Percentiles rank a stretch among this genome's conserved stretches.
These are phyloP conservation scores for Phytophthora sansomeana DNA, from an alignment of 352 stramenopile genomes.

Conservation along the genomic window DNA sequence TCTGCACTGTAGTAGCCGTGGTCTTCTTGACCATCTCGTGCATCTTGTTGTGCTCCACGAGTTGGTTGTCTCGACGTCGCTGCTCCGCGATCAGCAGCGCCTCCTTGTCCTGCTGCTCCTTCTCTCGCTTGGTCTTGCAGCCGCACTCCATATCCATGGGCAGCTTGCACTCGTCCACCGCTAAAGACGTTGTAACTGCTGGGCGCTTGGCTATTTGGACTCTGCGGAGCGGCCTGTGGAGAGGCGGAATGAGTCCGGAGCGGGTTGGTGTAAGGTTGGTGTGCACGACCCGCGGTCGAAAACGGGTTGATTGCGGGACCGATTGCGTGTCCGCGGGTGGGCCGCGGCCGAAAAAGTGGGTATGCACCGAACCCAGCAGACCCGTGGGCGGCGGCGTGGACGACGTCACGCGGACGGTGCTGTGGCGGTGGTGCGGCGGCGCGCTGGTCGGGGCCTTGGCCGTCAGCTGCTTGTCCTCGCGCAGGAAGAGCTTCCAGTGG, in stretches of 20 bases:
- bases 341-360: slow-evolving; percentile 18
- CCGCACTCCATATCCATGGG: slow-evolving; percentile 62
- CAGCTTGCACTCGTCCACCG: slow-evolving; percentile 43
- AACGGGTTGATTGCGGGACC: slow-evolving; percentile 14
- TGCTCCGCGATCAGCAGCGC: slow-evolving; percentile 32
- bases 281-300: slow-evolving; percentile 22
- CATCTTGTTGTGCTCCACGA: slow-evolving; percentile 16
- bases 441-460: slow-evolving; percentile 16
- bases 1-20: slow-evolving; percentile 29
- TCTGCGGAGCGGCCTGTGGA: slow-evolving; percentile 33
- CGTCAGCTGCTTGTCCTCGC: slow-evolving; percentile 34
- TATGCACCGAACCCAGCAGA: slow-evolving; percentile 28
- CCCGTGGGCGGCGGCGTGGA: slow-evolving; percentile 10
- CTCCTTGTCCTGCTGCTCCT: slow-evolving; percentile 47
- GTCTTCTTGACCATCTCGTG: slow-evolving; percentile 9
- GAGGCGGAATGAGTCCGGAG: slow-evolving; percentile 22
- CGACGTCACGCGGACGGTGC: slow-evolving; percentile 19
- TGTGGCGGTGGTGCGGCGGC: slow-evolving; percentile 38
- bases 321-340: slow-evolving; percentile 3
- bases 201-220: slow-evolving; percentile 22
- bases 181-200: neutral
- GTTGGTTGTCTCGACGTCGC: slow-evolving; percentile 16
- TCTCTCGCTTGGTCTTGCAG: slow-evolving; percentile 53
- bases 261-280: slow-evolving; percentile 21
- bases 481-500: slow-evolving; percentile 41